Conservation (phyloP, 2,329 filamentous ascomycete genomes). For the Fusarium proliferatum region DNA sequence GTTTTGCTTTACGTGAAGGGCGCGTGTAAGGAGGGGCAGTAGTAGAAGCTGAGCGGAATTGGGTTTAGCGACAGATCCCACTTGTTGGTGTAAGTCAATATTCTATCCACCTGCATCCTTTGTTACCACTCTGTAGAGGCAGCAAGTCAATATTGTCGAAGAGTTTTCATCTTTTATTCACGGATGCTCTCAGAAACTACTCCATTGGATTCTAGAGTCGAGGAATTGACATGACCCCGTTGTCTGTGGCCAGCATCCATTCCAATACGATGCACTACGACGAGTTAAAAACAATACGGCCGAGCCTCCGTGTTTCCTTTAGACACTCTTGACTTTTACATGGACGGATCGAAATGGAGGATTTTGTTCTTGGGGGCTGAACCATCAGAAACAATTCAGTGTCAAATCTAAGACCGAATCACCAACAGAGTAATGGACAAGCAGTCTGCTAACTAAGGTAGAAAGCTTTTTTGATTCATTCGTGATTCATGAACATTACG, state of each 20-base stretch:
- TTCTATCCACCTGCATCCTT: neutral
- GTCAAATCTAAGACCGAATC: neutral
- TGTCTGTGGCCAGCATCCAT: neutral
- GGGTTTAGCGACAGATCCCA: neutral
- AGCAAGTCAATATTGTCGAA: neutral
- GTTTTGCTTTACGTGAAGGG: conserved; percentile 29
- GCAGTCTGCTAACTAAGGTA: neutral
- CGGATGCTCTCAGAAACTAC: neutral
- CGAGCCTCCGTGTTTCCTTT: neutral
- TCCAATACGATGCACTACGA: neutral
- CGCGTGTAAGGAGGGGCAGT: conserved; percentile 30
- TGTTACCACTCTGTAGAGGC: neutral
- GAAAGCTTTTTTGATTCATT: neutral
- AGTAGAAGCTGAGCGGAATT: neutral
- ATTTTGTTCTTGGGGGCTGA: neutral
- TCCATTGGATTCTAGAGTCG: neutral
- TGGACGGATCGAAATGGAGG: neutral
- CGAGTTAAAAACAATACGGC: neutral
- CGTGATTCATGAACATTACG: conserved; percentile 25
- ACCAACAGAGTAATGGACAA: neutral
- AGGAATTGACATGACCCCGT: neutral
- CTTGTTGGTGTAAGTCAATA: neutral
- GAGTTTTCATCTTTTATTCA: neutral
- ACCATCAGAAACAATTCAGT: neutral
- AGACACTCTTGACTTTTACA: neutral